Evolutionary conservation across 2,329 filamentous ascomycete genomes (phyloP).

Genomic region (Aschersonia sp.): DNA sequence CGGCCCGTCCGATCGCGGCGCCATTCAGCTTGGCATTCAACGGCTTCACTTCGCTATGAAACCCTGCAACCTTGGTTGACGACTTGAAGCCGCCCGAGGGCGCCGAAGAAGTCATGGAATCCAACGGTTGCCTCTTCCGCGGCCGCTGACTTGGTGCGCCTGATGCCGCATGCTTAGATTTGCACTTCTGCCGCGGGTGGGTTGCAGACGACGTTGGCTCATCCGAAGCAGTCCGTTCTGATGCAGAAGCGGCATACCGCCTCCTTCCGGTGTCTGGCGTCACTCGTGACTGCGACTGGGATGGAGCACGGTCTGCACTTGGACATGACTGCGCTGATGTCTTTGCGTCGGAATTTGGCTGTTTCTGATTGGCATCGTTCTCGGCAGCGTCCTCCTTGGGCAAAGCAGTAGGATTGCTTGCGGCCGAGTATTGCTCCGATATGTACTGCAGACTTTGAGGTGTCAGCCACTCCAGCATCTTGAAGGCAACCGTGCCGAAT

Average conservation of each 20-base stretch:
- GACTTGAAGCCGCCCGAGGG: slow-evolving; percentile 15
- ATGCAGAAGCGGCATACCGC: background rate
- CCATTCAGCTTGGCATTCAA: slow-evolving; percentile 15
- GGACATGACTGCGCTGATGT: background rate
- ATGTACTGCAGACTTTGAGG: slow-evolving; percentile 39
- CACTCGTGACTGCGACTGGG: slow-evolving; percentile 2
- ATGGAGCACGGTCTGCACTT: background rate
- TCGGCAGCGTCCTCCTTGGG: slow-evolving; percentile 1
- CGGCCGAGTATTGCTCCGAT: slow-evolving; percentile 19
- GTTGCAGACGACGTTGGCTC: slow-evolving; percentile 4
- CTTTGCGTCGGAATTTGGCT: background rate
- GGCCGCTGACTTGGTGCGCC: slow-evolving; percentile 13
- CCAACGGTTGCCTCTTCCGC: slow-evolving; percentile 14
- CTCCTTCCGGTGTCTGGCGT: background rate
- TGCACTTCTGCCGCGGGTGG: slow-evolving; percentile 4
- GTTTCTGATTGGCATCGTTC: background rate
- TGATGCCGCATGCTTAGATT: slow-evolving; percentile 9
- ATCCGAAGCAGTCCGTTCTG: slow-evolving; percentile 1
- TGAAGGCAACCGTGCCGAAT: slow-evolving; percentile 51
- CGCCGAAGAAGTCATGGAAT: slow-evolving; percentile 13
- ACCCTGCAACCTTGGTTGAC: slow-evolving; percentile 14
- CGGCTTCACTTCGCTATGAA: slow-evolving; percentile 19
- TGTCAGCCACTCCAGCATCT: slow-evolving; percentile 58
- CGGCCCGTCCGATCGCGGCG: slow-evolving; percentile 11
- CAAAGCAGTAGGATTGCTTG: slow-evolving; percentile 3